Base-by-base conservation (phyloP, 106 monocot species). In the Cymbidium sinense region DNA sequence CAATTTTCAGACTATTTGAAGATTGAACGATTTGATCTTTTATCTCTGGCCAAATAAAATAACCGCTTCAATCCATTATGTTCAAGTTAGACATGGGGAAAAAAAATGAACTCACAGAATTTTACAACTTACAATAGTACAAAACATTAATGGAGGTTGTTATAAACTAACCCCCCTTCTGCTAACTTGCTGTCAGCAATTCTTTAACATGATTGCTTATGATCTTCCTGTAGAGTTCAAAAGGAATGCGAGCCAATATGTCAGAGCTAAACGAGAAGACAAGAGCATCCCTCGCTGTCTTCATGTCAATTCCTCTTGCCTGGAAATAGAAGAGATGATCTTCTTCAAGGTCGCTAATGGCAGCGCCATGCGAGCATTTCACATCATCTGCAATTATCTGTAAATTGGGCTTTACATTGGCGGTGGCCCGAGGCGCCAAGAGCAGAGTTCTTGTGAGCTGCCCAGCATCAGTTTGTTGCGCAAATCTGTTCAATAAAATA, bases 391-490 rank as follows among this genome's bases (percentile, higher is more conserved):
- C 98, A 33, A 94, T 43, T 5, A 99, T 99, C 82, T 99, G 94
- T n/a, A 94, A 82, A 80, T 92, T 98, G 25, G 98, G 98, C 71
- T 98, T 98, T 62, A 94, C 86, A 83, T 89, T 94, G 52, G 76
- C 94, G 2, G 90, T 86, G 36, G 93, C 93, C n/a, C 88, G 80
- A 34, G 93, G 93, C 47, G 88, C 89, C 78, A 96, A 64, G n/a
- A 93, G 86, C 34, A 98, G 91, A 76, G 84, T 85, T 77, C 92
- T 88, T 50, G 98, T 92, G 33, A 90, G 82, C 74, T 99, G 98
- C 19, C 98, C 94, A 25, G 94, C 98, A 87, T 99, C 98, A 67
- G 98, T 99, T 76, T 90, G 88, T 50, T 94, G 98, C 34, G 96
- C 96, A 75, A 74, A 93, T 70, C 96, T 96, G 82, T 50, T 13